These are phyloP conservation scores for Russula earlei DNA, from an alignment of 768 basidiomycete genomes.

Conservation along the genomic window DNA sequence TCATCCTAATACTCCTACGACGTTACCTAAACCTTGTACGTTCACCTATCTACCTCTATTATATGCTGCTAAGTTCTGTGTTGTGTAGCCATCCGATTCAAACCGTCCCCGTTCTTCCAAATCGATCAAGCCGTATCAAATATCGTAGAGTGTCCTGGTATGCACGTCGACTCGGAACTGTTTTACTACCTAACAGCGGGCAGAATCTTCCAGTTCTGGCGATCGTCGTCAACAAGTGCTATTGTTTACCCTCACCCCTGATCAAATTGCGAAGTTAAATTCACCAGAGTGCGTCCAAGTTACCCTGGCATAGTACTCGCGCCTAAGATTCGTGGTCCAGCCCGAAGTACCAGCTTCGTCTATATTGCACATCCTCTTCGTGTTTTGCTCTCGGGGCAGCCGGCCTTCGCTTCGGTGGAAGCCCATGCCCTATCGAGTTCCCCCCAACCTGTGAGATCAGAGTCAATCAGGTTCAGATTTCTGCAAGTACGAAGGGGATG, in stretches of 20 bases:
- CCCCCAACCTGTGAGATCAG: slow-evolving; percentile 88
- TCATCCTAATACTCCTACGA: background rate
- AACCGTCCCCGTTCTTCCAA: slow-evolving; percentile 68
- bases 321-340: slow-evolving; percentile 28
- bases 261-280: slow-evolving; percentile 53
- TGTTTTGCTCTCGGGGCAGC: slow-evolving; percentile 47
- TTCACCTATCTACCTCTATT: background rate
- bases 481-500: slow-evolving; percentile 76
- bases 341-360: slow-evolving; percentile 65
- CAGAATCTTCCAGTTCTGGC: slow-evolving; percentile 70
- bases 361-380: slow-evolving; percentile 82
- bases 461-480: slow-evolving; percentile 60
- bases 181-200: background rate
- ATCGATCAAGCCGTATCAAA: slow-evolving; percentile 56
- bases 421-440: slow-evolving; percentile 78
- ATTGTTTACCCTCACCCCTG: slow-evolving; percentile 53
- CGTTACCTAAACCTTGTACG: slow-evolving; percentile 2
- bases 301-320: background rate
- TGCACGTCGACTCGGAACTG: slow-evolving; percentile 13
- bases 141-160: slow-evolving; percentile 74
- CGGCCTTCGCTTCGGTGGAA: slow-evolving; percentile 41
- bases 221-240: slow-evolving; percentile 62
- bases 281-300: slow-evolving; percentile 28
- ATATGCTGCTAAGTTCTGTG: slow-evolving; percentile 8
- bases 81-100: slow-evolving; percentile 59